Evolutionary conservation across 306 rosid genomes (phyloP), one percentile per base, ranked within the genome.

Genomic region (Purshia tridentata): DNA sequence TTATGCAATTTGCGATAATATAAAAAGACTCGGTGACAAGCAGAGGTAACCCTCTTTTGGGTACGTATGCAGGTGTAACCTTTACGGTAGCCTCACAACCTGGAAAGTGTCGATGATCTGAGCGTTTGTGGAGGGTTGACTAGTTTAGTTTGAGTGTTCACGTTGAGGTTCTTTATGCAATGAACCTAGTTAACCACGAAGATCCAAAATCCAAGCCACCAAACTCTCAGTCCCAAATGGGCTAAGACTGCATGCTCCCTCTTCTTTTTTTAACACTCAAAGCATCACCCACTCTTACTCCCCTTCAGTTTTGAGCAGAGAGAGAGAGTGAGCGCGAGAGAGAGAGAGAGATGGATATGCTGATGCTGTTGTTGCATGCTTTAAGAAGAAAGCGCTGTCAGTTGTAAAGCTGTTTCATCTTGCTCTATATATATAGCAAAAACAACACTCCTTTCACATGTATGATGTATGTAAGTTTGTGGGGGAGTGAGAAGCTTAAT

Each of bases 141-240:
- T 6, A 50, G 19, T 15, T 50, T 50, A 50, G 15, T 14, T 3
- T 50, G 7, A 50, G 18, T 5, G 54, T 50, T 50, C 35, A 13
- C n/a, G 14, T 50, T 50, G n/a, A 15, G 7, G 54, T 50, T 50
- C 9, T 50, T 2, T 51, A 44, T 45, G 11, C 57, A 46, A 45
- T 66, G 45, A 58, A 59, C 40, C 46, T 23, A 62, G 42, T 10
- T n/a, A 35, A 41, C 42, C 12, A 58, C 9, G 44, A 35, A 56
- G 93, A 88, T 88, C 93, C 93, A 80, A 82, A 78, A 56, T 80
- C 75, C 72, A 82, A 86, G 93, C 87, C 88, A 66, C 86, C 70
- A 70, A 82, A 76, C 49, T 55, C 93, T 81, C 60, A 70, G 45
- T 73, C 80, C n/a, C 9, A 9, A 46, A 35, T 47, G 59, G 68